Evolutionary conservation across 2,329 filamentous ascomycete genomes (phyloP).

Genomic region (Penicillium hordei): DNA sequence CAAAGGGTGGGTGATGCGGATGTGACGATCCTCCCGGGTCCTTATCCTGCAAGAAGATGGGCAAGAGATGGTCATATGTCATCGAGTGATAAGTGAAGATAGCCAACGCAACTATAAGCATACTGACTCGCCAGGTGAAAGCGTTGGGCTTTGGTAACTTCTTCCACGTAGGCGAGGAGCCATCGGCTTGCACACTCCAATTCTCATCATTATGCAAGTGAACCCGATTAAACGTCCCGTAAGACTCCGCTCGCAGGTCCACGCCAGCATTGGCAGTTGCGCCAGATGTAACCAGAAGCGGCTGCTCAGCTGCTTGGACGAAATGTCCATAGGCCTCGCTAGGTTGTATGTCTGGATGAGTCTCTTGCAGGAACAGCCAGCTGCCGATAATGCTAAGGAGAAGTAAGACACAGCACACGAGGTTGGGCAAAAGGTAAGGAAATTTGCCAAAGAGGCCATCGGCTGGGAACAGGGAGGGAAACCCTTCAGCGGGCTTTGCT

Average conservation of each 20-base stretch:
- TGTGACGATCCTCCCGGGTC: constrained; percentile 35
- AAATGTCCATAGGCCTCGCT: constrained; percentile 42
- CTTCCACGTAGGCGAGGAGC: constrained; percentile 38
- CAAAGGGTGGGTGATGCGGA: constrained; percentile 48
- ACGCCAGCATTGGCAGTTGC: constrained; percentile 70
- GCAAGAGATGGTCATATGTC: constrained; percentile 88
- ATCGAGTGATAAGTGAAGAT: constrained; percentile 95
- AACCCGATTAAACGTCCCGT: constrained; percentile 68
- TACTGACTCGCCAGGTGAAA: constrained; percentile 66
- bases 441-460: constrained; percentile 71
- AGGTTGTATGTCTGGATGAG: constrained; percentile 77
- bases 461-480: constrained; percentile 67
- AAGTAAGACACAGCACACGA: constrained; percentile 76
- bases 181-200: constrained; percentile 54
- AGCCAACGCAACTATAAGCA: constrained; percentile 76
- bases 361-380: constrained; percentile 82
- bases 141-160: constrained; percentile 47
- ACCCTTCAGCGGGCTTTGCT: constrained; percentile 72
- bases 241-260: constrained; percentile 73
- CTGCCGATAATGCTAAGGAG: constrained; percentile 75
- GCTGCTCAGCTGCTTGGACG: constrained; percentile 62
- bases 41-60: constrained; percentile 85
- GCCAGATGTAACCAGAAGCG: constrained; percentile 72
- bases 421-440: constrained; percentile 85
- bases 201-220: constrained; percentile 55